Evolutionary conservation across 306 rosid genomes (phyloP).

Genomic region (Sicyos baderoa): DNA sequence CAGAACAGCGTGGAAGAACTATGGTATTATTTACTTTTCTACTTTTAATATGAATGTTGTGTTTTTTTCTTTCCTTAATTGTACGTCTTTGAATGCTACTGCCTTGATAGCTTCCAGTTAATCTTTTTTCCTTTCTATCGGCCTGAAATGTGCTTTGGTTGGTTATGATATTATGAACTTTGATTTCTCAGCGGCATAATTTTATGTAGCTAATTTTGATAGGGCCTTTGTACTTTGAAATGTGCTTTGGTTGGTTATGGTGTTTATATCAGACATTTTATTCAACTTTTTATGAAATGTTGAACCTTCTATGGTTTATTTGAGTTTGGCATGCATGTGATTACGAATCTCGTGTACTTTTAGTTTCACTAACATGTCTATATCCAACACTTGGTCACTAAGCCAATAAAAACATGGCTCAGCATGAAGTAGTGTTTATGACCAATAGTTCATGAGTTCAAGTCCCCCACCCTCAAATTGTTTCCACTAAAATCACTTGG

Average conservation of each 20-base stretch:
- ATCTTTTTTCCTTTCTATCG: not conserved
- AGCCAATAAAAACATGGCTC: no score
- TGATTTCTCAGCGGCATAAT: no score
- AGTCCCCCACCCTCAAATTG: no score
- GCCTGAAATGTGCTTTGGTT: constrained; percentile 1
- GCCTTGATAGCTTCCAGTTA: not conserved
- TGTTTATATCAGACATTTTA: not conserved
- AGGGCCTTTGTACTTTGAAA: no score
- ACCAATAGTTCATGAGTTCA: no score
- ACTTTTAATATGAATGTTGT: not conserved
- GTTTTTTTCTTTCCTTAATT: no score
- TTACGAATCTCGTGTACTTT: not conserved
- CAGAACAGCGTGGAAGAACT: constrained; percentile 98
- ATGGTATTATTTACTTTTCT: constrained; percentile 44
- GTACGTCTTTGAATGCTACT: no score
- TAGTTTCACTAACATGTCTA: not conserved
- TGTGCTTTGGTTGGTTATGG: constrained; percentile 1
- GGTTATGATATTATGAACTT: no score
- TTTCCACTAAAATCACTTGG: not conserved
- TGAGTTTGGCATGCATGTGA: not conserved
- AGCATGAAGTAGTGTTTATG: no score
- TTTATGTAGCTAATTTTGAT: no score
- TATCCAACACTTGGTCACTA: not conserved
- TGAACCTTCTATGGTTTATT: not conserved
- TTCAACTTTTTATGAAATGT: constrained; percentile 1